phyloP scores from a whole-genome alignment of 2,329 filamentous ascomycete species.

The Curvularia sp. region DNA sequence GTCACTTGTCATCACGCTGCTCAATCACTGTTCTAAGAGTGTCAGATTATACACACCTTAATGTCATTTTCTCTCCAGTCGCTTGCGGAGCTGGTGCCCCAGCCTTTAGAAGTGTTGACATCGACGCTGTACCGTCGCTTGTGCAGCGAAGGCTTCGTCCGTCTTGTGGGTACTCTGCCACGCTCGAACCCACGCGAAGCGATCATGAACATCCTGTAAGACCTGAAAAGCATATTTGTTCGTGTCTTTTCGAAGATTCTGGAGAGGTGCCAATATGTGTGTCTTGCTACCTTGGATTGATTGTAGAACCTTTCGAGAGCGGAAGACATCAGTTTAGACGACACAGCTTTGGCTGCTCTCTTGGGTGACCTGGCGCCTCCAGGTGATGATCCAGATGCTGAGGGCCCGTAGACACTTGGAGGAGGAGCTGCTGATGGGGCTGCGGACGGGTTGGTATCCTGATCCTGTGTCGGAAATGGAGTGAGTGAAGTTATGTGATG shows the following conservation, averaged over 20 bases:
- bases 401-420: background rate
- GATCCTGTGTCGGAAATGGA: background rate
- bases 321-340: background rate
- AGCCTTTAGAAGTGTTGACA: slow-evolving; percentile 14
- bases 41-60: background rate
- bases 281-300: background rate
- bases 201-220: slow-evolving; percentile 12
- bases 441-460: background rate
- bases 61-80: background rate
- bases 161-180: slow-evolving; percentile 20
- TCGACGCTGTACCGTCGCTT: slow-evolving; percentile 37
- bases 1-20: slow-evolving; percentile 1
- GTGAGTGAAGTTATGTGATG: background rate
- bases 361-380: background rate
- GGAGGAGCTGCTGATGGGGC: background rate
- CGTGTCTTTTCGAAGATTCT: slow-evolving; percentile 21
- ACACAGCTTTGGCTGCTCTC: too few relatives aligned
- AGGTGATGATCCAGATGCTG: background rate
- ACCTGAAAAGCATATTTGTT: slow-evolving; percentile 7
- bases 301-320: background rate
- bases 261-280: slow-evolving; percentile 6
- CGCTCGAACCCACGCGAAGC: slow-evolving; percentile 28
- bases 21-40: background rate
- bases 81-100: background rate
- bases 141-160: slow-evolving; percentile 19